phyloP scores from a whole-genome alignment of 2,329 filamentous ascomycete species.

The Cyphellophora attinorum region DNA sequence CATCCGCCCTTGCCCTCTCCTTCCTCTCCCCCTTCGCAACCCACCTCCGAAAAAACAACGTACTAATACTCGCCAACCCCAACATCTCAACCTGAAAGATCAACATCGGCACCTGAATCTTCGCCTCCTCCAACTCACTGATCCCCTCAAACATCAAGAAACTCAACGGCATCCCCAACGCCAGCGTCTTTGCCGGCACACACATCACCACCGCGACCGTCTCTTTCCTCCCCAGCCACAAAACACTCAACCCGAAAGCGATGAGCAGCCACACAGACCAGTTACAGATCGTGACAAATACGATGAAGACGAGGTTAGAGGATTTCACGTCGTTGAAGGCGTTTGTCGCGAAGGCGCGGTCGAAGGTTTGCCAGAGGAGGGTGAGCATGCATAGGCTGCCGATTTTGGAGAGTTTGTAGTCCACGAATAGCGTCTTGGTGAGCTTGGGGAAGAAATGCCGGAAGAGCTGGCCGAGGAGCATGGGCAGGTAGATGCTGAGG shows the following conservation, averaged over 20 bases:
- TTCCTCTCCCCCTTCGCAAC: conserved; percentile 18
- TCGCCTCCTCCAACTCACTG: conserved; percentile 44
- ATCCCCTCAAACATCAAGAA: conserved; percentile 57
- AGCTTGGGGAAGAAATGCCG: conserved; percentile 46
- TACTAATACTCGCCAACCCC: conserved; percentile 30
- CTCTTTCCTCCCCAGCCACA: conserved; percentile 50
- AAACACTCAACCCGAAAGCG: conserved; percentile 46
- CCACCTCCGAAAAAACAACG: conserved; percentile 32
- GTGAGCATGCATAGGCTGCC: conserved; percentile 36
- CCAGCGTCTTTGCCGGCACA: conserved; percentile 63
- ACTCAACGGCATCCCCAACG: conserved; percentile 58
- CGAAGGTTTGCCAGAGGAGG: conserved; percentile 58
- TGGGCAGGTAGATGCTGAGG: conserved; percentile 55
- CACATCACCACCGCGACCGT: conserved; percentile 65
- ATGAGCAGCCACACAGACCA: conserved; percentile 55
- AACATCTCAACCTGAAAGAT: conserved; percentile 43
- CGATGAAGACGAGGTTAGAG: conserved; percentile 55
- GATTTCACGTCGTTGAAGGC: conserved; percentile 50
- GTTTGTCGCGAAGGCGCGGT: conserved; percentile 54
- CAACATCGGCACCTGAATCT: conserved; percentile 55
- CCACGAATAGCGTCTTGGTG: conserved; percentile 44
- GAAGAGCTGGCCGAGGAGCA: conserved; percentile 52
- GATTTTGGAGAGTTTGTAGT: conserved; percentile 36
- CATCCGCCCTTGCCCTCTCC: conserved; percentile 1
- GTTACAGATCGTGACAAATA: conserved; percentile 57